Conservation (phyloP, 345 rosid genomes). For the Acer saccharum region DNA sequence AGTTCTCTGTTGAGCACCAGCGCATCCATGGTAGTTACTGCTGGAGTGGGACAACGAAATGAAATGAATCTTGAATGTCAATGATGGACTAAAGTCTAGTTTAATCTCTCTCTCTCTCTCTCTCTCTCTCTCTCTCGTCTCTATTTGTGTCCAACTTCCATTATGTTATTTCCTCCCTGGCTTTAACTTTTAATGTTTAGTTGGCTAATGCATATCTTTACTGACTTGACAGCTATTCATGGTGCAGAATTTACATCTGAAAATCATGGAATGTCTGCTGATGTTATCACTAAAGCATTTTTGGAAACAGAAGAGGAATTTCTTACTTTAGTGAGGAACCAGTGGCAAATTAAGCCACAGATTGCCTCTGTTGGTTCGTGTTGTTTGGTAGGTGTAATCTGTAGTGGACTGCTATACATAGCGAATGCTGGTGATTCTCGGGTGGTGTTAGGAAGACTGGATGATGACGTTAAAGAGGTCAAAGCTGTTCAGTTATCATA, state of each 20-base stretch:
- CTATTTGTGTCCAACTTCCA: not conserved
- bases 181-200: conserved; percentile 18
- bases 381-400: conserved; percentile 86
- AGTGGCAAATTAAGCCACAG: conserved; percentile 74
- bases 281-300: conserved; percentile 80
- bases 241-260: conserved; percentile 87
- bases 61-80: not conserved
- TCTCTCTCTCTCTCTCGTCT: not conserved
- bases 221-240: conserved; percentile 47
- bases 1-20: not conserved
- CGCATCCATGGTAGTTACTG: not conserved
- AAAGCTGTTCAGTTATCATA: conserved; percentile 83
- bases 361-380: conserved; percentile 96
- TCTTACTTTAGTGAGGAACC: conserved; percentile 66
- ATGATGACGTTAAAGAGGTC: conserved; percentile 51
- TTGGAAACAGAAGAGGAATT: conserved; percentile 90
- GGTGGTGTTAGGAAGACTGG: conserved; percentile 74
- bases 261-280: conserved; percentile 79
- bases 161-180: not conserved
- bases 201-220: conserved; percentile 38
- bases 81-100: not conserved
- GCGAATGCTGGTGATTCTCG: conserved; percentile 99
- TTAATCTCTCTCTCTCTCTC: not conserved
- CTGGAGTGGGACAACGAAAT: not conserved
- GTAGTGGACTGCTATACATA: conserved; percentile 72